A percentile compares a stretch with the other conserved stretches of the same genome.
These are phyloP conservation scores for Asterophora parasitica DNA, from an alignment of 768 basidiomycete species.

Conservation along the genomic window DNA sequence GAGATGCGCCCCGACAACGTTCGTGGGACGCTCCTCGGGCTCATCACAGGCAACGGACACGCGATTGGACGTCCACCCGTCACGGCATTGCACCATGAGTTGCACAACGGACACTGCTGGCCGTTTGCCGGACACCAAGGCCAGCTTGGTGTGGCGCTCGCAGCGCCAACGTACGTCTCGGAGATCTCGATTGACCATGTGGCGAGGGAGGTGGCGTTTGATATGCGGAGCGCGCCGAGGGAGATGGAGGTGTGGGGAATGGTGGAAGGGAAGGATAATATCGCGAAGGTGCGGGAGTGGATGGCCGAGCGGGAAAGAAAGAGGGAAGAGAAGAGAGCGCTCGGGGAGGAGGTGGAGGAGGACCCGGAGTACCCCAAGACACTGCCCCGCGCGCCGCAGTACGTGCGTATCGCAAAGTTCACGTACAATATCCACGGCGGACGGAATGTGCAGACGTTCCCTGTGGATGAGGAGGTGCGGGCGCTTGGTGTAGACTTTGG, in stretches of 20 bases:
- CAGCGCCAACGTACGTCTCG: slow-evolving; percentile 67
- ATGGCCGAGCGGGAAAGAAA: slow-evolving; percentile 36
- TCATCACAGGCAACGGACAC: slow-evolving; percentile 58
- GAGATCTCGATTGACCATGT: slow-evolving; percentile 88
- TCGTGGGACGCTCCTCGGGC: slow-evolving; percentile 42
- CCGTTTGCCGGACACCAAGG: slow-evolving; percentile 78
- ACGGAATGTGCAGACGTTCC: slow-evolving; percentile 74
- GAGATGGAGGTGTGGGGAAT: slow-evolving; percentile 91
- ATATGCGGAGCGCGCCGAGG: slow-evolving; percentile 75
- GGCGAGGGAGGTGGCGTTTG: slow-evolving; percentile 73
- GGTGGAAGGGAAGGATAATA: slow-evolving; percentile 73
- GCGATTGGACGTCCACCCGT: slow-evolving; percentile 78
- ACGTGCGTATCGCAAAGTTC: slow-evolving; percentile 65
- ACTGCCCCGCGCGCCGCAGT: slow-evolving; percentile 43
- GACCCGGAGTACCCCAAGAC: slow-evolving; percentile 40
- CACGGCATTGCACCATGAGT: slow-evolving; percentile 83
- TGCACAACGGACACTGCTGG: slow-evolving; percentile 87
- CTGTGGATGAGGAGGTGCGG: slow-evolving; percentile 60
- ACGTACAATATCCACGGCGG: slow-evolving; percentile 56
- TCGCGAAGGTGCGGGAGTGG: slow-evolving; percentile 56
- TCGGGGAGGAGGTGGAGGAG: slow-evolving; percentile 27
- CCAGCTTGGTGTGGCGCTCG: slow-evolving; percentile 78
- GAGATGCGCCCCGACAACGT: slow-evolving; percentile 55
- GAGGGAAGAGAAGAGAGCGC: slow-evolving; percentile 28
- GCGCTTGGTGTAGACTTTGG: slow-evolving; percentile 79